Conservation (phyloP, 2,329 filamentous ascomycete genomes). For the Penicillium expansum region DNA sequence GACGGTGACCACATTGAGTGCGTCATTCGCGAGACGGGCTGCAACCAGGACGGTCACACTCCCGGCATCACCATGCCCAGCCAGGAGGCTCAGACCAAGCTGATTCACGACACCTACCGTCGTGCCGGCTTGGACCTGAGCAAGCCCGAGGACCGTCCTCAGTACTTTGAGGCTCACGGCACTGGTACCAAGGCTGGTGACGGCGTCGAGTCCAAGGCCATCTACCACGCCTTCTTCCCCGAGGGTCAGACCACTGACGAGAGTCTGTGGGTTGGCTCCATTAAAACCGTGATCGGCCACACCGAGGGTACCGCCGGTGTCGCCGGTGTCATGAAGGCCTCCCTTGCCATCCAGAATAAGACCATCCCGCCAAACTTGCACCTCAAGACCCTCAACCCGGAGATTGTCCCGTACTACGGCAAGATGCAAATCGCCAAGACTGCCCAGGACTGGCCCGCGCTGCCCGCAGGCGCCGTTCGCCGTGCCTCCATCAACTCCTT, state of each 20-base stretch:
- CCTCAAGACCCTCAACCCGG: neutral
- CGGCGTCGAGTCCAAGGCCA: neutral
- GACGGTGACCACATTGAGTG: neutral
- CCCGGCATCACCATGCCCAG: neutral
- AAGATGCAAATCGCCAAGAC: neutral
- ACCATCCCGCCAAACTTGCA: neutral
- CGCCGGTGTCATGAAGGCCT: neutral
- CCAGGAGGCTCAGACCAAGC: neutral
- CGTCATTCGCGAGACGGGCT: neutral
- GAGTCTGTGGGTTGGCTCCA: neutral
- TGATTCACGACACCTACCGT: neutral
- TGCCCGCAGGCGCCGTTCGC: neutral
- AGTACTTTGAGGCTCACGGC: neutral
- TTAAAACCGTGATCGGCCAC: neutral
- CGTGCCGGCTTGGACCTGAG: neutral
- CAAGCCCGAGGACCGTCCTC: neutral
- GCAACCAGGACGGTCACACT: neutral
- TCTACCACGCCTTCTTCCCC: neutral
- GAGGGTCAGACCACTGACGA: neutral
- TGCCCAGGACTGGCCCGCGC: neutral
- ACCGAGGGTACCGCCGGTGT: no score
- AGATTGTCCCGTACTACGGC: neutral
- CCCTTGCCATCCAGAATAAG: neutral
- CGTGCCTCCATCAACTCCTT: neutral
- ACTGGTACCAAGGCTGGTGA: neutral